Conservation (phyloP, 2,329 filamentous ascomycete species). For the Orbilia quercus region DNA sequence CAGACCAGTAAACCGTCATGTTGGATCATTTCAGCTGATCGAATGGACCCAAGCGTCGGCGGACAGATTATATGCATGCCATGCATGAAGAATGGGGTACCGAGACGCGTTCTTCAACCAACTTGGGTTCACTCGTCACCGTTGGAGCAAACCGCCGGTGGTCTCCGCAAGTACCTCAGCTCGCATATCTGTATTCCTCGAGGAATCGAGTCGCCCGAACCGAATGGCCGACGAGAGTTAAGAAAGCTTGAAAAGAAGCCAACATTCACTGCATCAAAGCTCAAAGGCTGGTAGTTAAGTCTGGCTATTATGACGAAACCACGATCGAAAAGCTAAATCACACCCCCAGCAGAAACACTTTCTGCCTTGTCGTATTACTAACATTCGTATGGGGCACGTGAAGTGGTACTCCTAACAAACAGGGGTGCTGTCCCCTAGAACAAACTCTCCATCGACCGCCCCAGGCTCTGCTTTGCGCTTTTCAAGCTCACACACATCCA, state of each 20-base stretch:
- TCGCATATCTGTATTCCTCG: no score
- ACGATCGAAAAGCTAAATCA: constrained; percentile 8
- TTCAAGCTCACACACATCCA: constrained; percentile 38
- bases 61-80: constrained; percentile 44
- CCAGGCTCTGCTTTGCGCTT: constrained; percentile 29
- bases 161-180: background rate
- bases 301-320: constrained; percentile 42
- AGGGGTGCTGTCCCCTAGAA: background rate
- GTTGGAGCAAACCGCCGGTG: no score
- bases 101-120: constrained; percentile 43
- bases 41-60: constrained; percentile 40
- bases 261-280: no score
- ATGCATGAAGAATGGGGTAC: constrained; percentile 44
- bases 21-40: constrained; percentile 41
- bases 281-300: background rate
- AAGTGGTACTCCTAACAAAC: constrained; percentile 19
- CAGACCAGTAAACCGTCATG: constrained; percentile 10
- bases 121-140: no score
- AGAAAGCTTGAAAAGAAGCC: no score
- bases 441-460: constrained; percentile 14
- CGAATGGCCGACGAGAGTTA: no score
- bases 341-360: background rate
- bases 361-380: constrained; percentile 31
- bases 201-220: no score
- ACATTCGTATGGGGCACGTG: constrained; percentile 31